Conservation (phyloP, 441 rosid species). For the Isatis lusitanica region DNA sequence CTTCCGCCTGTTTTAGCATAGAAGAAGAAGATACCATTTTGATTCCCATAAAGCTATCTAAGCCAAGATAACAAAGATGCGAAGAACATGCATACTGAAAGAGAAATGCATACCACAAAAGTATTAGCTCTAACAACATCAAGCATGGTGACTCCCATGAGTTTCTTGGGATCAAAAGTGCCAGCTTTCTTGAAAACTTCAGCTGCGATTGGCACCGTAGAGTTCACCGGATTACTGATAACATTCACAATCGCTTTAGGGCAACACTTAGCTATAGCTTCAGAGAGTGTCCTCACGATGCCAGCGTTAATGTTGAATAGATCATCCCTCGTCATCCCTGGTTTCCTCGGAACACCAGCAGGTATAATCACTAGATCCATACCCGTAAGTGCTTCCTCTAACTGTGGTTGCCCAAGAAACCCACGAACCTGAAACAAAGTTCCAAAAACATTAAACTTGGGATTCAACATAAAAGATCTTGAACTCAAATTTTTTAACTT, state of each 20-base stretch:
- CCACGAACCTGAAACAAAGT: conserved; percentile 62
- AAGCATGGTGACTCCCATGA: conserved; percentile 90
- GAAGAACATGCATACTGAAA: not conserved
- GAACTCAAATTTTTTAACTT: too few species aligned
- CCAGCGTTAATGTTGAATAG: conserved; percentile 93
- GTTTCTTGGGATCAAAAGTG: conserved; percentile 69
- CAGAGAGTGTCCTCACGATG: conserved; percentile 81
- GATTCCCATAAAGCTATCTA: not conserved
- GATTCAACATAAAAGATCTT: too few species aligned
- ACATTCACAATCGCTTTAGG: conserved; percentile 81
- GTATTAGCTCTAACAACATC: conserved; percentile 94
- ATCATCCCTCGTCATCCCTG: conserved; percentile 98
- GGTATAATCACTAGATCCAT: conserved; percentile 90
- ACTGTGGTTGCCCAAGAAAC: conserved; percentile 74
- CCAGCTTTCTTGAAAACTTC: conserved; percentile 92
- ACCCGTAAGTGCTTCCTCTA: conserved; percentile 77
- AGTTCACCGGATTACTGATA: conserved; percentile 94
- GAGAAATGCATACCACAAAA: conserved; percentile 62
- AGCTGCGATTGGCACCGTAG: conserved; percentile 87
- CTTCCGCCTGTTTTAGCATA: conserved; percentile 55
- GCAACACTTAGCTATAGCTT: conserved; percentile 83
- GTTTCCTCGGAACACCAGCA: conserved; percentile 95
- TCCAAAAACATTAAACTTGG: not conserved
- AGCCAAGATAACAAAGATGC: not conserved
- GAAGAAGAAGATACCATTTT: not conserved